Conservation (phyloP, 2,329 filamentous ascomycete species). For the Fusarium sp. region DNA sequence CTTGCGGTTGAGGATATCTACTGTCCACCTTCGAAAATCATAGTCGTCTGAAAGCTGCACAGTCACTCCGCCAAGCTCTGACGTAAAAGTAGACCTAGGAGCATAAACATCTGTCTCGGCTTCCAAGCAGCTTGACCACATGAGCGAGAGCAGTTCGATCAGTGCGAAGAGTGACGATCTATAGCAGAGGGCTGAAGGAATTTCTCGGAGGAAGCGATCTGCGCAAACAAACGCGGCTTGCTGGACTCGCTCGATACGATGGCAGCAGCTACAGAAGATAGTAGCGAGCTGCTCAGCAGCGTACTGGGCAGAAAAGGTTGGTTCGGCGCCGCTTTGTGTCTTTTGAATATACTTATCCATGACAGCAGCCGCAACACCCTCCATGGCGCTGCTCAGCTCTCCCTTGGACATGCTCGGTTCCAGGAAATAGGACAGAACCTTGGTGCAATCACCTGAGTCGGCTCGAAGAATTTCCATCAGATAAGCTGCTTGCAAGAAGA, state of each 20-base stretch:
- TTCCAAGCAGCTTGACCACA: slow-evolving; percentile 96
- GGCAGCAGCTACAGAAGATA: slow-evolving; percentile 90
- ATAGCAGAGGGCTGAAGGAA: slow-evolving; percentile 91
- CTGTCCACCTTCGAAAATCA: slow-evolving; percentile 79
- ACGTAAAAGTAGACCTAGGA: slow-evolving; percentile 84
- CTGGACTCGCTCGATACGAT: slow-evolving; percentile 91
- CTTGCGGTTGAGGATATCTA: slow-evolving; percentile 79
- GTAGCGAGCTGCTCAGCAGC: slow-evolving; percentile 87
- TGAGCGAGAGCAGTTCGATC: slow-evolving; percentile 88
- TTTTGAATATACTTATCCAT: slow-evolving; percentile 83
- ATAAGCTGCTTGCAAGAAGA: slow-evolving; percentile 91
- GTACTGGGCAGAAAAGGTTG: slow-evolving; percentile 88
- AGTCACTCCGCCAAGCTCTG: slow-evolving; percentile 78
- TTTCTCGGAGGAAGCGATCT: slow-evolving; percentile 83
- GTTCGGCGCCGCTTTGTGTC: slow-evolving; percentile 75
- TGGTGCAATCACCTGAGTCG: slow-evolving; percentile 87
- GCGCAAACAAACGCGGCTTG: slow-evolving; percentile 85
- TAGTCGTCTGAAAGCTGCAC: slow-evolving; percentile 97
- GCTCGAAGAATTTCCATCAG: slow-evolving; percentile 90
- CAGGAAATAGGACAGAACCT: slow-evolving; percentile 91
- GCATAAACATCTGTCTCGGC: slow-evolving; percentile 94
- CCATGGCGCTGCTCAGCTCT: slow-evolving; percentile 73
- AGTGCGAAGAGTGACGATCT: slow-evolving; percentile 91
- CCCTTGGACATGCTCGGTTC: slow-evolving; percentile 82
- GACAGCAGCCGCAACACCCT: slow-evolving; percentile 72